phyloP scores from a whole-genome alignment of 2,329 filamentous ascomycete genomes.

The Diaporthe humulicola region DNA sequence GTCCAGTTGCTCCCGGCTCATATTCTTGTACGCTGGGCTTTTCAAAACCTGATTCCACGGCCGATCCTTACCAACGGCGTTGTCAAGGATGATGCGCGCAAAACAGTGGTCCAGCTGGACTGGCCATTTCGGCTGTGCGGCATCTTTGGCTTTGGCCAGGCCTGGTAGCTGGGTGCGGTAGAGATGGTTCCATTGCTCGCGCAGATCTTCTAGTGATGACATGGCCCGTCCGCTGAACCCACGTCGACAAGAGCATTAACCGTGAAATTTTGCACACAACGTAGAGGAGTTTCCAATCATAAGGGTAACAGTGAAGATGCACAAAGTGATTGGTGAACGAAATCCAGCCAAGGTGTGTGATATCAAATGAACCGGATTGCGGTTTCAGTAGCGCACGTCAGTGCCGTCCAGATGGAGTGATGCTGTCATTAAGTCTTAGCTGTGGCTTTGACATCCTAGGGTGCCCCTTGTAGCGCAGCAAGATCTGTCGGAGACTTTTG shows the following conservation, averaged over 20 bases:
- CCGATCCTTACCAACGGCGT: conserved; percentile 18
- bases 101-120: conserved; percentile 36
- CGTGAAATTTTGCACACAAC: not conserved
- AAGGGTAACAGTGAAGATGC: not conserved
- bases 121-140: conserved; percentile 31
- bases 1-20: conserved; percentile 25
- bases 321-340: not conserved
- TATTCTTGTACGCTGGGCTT: conserved; percentile 35
- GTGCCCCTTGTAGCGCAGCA: not conserved
- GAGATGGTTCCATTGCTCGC: conserved; percentile 21
- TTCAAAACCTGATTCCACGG: conserved; percentile 34
- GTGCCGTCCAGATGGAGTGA: not conserved
- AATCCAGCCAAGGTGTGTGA: not conserved
- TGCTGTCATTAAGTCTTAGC: conserved; percentile 16
- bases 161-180: conserved; percentile 24
- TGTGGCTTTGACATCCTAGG: not conserved
- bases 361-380: not conserved
- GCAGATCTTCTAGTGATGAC: conserved; percentile 29
- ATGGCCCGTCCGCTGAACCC: not conserved
- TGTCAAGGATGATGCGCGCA: conserved; percentile 34
- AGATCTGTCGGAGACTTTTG: not conserved
- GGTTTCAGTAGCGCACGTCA: not conserved
- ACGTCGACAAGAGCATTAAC: not conserved
- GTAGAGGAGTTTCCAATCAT: not conserved
- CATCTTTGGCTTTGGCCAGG: conserved; percentile 30